Evolutionary conservation across 495 filamentous ascomycete species (phyloP), one percentile per base, ranked within the genome.

Genomic region (Glutinoglossum americanum): DNA sequence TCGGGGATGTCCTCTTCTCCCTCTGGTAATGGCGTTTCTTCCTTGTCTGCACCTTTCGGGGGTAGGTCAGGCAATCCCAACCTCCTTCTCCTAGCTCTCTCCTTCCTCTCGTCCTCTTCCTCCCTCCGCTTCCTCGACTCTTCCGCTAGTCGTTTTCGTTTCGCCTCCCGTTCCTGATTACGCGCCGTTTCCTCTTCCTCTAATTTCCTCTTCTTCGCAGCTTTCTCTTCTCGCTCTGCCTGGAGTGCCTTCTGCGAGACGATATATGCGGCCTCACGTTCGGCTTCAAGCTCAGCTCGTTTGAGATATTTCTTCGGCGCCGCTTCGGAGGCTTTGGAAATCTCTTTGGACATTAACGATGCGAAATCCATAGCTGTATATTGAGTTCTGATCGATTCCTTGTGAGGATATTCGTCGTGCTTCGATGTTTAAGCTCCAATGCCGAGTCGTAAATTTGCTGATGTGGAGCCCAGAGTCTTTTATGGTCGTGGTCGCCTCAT

Each of bases 341-440:
- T 93, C 68, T 94, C 85, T 59, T 83, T 80, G 63, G 84, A 79
- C 85, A 98, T 90, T 44, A 98, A 74, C 10, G 86, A 76, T 51
- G 86, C 87, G 75, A 98, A 96, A 69, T 98, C 89, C 92, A 98
- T 98, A 65, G n/a, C n/a, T 49, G 19, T 1, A 27, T n/a, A 5
- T n/a, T 3, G 13, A 5, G 4, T 5, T 17, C 44, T 9, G 30
- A 9, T 3, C 4, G 9, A 33, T 33, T 33, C 30, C 9, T 4
- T 9, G 30, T 4, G 9, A 9, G 30, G 30, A 9, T 33, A 3
- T 3, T 33, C 3, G 4, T 33, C 30, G 30, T 9, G 30, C 30
- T 33, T 33, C 30, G n/a, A n/a, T 33, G 30, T 9, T 33, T 9
- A 9, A 33, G 30, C 30, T 33, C 9, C 30, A n/a, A n/a, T n/a